Evolutionary conservation across 768 basidiomycete genomes (phyloP), one percentile per base, ranked within the genome.

Genomic region (Leccinum incarnatum): DNA sequence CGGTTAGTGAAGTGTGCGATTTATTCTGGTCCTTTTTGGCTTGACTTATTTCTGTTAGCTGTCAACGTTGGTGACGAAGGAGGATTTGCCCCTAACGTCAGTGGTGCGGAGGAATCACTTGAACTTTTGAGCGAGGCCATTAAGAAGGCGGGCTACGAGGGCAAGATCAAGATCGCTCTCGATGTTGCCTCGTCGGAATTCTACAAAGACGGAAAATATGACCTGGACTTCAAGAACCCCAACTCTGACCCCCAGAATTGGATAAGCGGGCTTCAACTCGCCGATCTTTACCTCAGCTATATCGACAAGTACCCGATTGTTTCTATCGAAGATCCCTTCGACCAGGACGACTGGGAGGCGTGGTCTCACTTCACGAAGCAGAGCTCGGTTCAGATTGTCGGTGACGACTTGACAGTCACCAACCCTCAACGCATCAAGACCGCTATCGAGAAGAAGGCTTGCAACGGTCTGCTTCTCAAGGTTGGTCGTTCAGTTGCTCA

Each of bases 11-110:
- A 40, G 12, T 36, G 5, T 19, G 15, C 25, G 19, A 48, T 58
- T 14, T 54, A n/a, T 7, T n/a, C 21, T 42, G 36, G 21, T 46
- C 42, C 42, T n/a, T 27, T 49, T 55, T 59, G 29, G 54, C 19
- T n/a, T 51, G 8, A 29, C 12, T 37, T 66, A 45, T 62, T 17
- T 61, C 56, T 49, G 34, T 36, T 42, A 97, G 96, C 96, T 67
- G 93, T 95, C 74, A 99, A 98, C 73, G 96, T 99, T 67, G 97
- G 97, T 78, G 97, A 99, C 67, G 97, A 99, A 82, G 97, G 97
- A 79, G 97, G 97, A 59, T 99, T 99, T 70, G 97, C 97, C 32
- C 97, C 97, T 67, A 98, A 98, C 78, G 96, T 98, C 65, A 87
- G 87, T 59, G 93, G 95, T 68, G 94, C 97, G 59, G 97, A 98